Percentiles rank a stretch among this genome's conserved stretches.
phyloP scores from a whole-genome alignment of 306 rosid species.

The Malus orientalis region DNA sequence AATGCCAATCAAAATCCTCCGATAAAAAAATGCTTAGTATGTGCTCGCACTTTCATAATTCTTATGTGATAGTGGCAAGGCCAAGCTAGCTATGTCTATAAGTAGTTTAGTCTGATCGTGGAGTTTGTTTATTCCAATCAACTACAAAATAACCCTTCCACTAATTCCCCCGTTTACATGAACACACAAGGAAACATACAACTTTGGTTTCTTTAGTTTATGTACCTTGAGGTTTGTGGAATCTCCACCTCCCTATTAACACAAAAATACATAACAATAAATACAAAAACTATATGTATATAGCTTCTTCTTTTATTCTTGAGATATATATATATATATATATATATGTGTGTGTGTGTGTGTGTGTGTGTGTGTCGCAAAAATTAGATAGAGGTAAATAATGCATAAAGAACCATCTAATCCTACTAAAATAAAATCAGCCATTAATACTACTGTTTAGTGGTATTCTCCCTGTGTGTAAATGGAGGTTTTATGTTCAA shows the following conservation, averaged over 20 bases:
- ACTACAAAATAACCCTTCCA: not conserved
- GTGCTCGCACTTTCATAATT: not conserved
- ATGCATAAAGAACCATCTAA: not conserved
- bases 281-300: conserved; percentile 8
- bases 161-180: not conserved
- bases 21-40: not conserved
- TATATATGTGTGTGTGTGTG: no score
- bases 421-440: not conserved
- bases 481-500: no score
- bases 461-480: no score
- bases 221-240: conserved; percentile 7
- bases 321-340: not conserved
- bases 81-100: not conserved
- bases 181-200: conserved; percentile 1
- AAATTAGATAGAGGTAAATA: not conserved
- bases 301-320: not conserved
- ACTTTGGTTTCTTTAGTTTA: not conserved
- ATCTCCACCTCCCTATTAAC: conserved; percentile 2
- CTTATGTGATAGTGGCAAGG: not conserved
- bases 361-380: no score
- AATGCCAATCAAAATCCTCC: not conserved
- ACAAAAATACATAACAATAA: conserved; percentile 2
- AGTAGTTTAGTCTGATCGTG: not conserved
- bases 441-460: no score
- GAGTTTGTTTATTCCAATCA: not conserved